Base-by-base conservation (phyloP, 2,329 filamentous ascomycete genomes). In the Trichophyton rubrum region DNA sequence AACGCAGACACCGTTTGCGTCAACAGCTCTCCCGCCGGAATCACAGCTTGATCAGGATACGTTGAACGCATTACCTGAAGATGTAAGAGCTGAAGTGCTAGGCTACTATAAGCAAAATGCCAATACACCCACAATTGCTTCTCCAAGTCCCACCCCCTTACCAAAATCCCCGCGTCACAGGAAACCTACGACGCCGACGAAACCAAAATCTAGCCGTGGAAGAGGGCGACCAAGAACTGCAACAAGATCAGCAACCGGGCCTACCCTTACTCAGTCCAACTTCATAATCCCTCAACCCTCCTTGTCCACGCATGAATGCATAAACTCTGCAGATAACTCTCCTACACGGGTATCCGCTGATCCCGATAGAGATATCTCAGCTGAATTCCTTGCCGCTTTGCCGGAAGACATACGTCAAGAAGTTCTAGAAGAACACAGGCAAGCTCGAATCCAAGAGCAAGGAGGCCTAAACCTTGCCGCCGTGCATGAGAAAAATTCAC, bases 31-130 rank as follows among this genome's bases (percentile, higher is more conserved):
- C 2, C 83, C 83, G 1, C 78, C 77, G 1, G 85, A 89, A 27
- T 86, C 90, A 0, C 89, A 95, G 66, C 80, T 97, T 20, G 93
- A 99, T 68, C 85, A 85, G 0, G 89, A 92, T 47, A 88, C 90
- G 1, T 86, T 97, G 64, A 82, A 86, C 47, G 89, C 88, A 0
- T 78, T 99, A 0, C 93, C 93, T 0, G 85, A 87, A 41, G 90
- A 96, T 63, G 84, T 99, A 70, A 88, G 91, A 64, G 83, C 85
- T 1, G 93, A 97, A 72, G 79, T 97, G 0, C 74, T 96, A 7
- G 85, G 82, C 2, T 85, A 87, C 38, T 95, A 96, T 66, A 64
- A 72, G 62, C 65, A 71, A 71, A 59, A 73, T 62, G 60, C 68
- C 61, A 43, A 68, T 68, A 65, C 40, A 8, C 40, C 40, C 1